Evolutionary conservation across 306 rosid species (phyloP).

Genomic region (Rubus parviflorus): DNA sequence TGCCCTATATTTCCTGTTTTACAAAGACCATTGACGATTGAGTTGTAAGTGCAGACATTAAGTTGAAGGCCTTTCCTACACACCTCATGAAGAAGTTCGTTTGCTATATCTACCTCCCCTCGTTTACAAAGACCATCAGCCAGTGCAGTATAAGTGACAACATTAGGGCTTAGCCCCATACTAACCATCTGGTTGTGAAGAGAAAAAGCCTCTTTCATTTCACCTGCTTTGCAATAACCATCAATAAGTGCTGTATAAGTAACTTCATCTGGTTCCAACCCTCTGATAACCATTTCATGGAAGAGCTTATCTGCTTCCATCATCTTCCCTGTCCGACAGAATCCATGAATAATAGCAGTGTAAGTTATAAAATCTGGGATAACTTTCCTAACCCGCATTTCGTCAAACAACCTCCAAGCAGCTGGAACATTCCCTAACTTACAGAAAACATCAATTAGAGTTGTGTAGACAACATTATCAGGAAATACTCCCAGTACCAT

Average conservation of each 20-base stretch:
- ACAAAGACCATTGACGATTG: slow-evolving; percentile 78
- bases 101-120: slow-evolving; percentile 78
- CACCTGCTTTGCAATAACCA: slow-evolving; percentile 81
- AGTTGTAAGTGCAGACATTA: slow-evolving; percentile 72
- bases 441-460: slow-evolving; percentile 67
- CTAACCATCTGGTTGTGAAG: slow-evolving; percentile 81
- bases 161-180: slow-evolving; percentile 61
- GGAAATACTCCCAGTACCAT: slow-evolving; percentile 44
- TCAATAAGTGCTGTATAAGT: slow-evolving; percentile 70
- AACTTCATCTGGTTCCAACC: slow-evolving; percentile 79
- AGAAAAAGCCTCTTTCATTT: slow-evolving; percentile 71
- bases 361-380: slow-evolving; percentile 63
- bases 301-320: slow-evolving; percentile 57
- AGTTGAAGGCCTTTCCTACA: slow-evolving; percentile 69
- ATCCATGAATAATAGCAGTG: slow-evolving; percentile 69
- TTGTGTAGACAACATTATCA: slow-evolving; percentile 77
- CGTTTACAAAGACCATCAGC: slow-evolving; percentile 82
- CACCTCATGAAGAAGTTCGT: slow-evolving; percentile 86
- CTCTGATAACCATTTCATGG: slow-evolving; percentile 54
- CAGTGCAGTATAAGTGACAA: slow-evolving; percentile 75
- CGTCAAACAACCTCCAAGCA: slow-evolving; percentile 56
- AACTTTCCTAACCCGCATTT: slow-evolving; percentile 57
- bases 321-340: slow-evolving; percentile 65
- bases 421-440: slow-evolving; percentile 57
- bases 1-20: slow-evolving; percentile 68